A percentile compares a stretch with the other conserved stretches of the same genome.
These are phyloP conservation scores for Aspergillus heteromorphus DNA, from an alignment of 495 filamentous ascomycete species.

Conservation along the genomic window DNA sequence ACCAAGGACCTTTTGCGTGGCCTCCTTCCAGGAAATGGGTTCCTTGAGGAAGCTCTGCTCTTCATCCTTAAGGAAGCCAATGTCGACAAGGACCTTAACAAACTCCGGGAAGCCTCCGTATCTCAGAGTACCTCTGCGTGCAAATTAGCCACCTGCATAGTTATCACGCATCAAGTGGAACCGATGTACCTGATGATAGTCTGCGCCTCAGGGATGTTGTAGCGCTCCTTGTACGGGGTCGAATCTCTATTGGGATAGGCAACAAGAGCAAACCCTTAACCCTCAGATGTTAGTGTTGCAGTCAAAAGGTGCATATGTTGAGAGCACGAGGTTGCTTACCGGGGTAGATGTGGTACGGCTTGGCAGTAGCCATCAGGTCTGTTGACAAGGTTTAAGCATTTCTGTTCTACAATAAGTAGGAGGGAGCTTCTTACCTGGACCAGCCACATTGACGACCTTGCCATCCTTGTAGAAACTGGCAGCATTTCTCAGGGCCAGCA, in stretches of 20 bases:
- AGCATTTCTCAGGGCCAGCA: constrained; percentile 80
- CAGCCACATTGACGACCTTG: constrained; percentile 55
- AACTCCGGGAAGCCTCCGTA: constrained; percentile 87
- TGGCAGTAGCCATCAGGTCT: constrained; percentile 80
- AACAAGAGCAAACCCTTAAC: constrained; percentile 64
- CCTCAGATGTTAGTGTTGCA: too few species aligned
- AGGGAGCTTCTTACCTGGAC: constrained; percentile 18
- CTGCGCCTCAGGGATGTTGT: constrained; percentile 77
- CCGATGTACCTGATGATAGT: constrained; percentile 43
- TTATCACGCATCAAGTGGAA: too few species aligned
- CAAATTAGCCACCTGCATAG: too few species aligned
- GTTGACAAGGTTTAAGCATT: too few species aligned
- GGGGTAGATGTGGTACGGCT: constrained; percentile 88
- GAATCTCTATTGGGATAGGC: constrained; percentile 94
- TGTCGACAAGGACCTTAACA: constrained; percentile 78
- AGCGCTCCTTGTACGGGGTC: constrained; percentile 77
- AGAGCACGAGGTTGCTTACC: too few species aligned
- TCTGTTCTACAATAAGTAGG: too few species aligned
- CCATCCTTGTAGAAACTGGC: constrained; percentile 80
- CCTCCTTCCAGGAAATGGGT: constrained; percentile 72
- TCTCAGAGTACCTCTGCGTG: constrained; percentile 59
- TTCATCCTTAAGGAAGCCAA: constrained; percentile 74
- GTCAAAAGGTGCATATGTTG: too few species aligned
- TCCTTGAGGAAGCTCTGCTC: constrained; percentile 53
- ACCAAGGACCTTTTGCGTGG: constrained; percentile 66